Conservation (phyloP, 768 basidiomycete species). For the Daedalea quercina region DNA sequence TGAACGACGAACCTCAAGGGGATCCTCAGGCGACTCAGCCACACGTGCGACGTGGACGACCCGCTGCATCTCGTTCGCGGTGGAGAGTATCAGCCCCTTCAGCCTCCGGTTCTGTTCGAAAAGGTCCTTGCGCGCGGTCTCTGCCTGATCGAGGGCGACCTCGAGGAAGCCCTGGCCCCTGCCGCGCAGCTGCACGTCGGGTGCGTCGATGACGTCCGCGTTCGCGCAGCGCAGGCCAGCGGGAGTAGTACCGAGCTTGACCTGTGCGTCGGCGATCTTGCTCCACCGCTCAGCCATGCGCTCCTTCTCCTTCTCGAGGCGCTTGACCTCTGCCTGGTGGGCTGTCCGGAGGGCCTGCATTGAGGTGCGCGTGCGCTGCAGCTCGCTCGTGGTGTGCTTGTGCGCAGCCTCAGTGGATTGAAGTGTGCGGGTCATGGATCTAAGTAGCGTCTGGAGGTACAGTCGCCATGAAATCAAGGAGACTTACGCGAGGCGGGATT, state of each 20-base stretch:
- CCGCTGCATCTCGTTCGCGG: conserved; percentile 60
- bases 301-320: conserved; percentile 76
- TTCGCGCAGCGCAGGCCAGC: conserved; percentile 39
- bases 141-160: conserved; percentile 65
- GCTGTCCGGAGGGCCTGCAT: conserved; percentile 65
- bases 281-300: conserved; percentile 69
- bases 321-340: conserved; percentile 68
- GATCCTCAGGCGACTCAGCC: conserved; percentile 26
- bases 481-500: conserved; percentile 65
- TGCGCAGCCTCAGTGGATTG: conserved; percentile 58
- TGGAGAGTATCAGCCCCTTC: conserved; percentile 50
- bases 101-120: conserved; percentile 59
- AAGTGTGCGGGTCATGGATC: conserved; percentile 45
- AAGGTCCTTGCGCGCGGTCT: conserved; percentile 55
- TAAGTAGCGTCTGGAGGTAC: conserved; percentile 3
- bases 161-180: conserved; percentile 55
- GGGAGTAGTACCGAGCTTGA: conserved; percentile 41
- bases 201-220: conserved; percentile 28
- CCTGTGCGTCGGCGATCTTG: conserved; percentile 62
- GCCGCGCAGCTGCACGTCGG: conserved; percentile 30
- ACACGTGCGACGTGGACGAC: conserved; percentile 41
- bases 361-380: conserved; percentile 64
- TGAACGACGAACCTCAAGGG: conserved; percentile 39
- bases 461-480: background rate
- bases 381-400: conserved; percentile 62